Evolutionary conservation across 345 rosid genomes (phyloP).

Genomic region (Brassica rapa): DNA sequence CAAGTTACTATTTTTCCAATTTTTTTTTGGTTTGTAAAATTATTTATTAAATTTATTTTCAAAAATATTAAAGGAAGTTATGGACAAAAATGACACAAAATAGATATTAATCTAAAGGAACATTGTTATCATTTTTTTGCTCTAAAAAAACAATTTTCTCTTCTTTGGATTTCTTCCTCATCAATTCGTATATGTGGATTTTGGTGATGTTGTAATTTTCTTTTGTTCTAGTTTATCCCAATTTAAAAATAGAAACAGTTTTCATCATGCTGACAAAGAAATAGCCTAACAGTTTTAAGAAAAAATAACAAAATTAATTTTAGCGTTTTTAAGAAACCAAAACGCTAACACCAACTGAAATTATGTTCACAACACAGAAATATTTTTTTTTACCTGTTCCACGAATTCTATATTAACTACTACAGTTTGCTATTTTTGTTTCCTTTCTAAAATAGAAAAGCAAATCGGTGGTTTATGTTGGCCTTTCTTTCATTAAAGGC

Average conservation of each 20-base stretch:
- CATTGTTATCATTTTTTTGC: too few relatives aligned
- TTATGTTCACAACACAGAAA: not conserved
- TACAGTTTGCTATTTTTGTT: not conserved
- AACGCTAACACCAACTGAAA: not conserved
- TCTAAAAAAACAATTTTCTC: too few relatives aligned
- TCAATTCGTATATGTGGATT: not conserved
- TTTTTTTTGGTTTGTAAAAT: too few relatives aligned
- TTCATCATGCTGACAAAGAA: not conserved
- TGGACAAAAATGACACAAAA: too few relatives aligned
- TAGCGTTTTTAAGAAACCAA: not conserved
- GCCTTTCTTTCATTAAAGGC: conserved; percentile 7
- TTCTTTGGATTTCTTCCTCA: not conserved
- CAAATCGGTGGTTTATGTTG: not conserved
- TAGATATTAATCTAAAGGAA: too few relatives aligned
- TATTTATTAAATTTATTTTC: too few relatives aligned
- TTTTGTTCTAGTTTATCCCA: not conserved
- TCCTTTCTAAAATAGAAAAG: not conserved
- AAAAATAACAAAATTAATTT: not conserved
- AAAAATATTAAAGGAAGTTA: too few relatives aligned
- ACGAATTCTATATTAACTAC: not conserved
- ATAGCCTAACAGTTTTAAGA: not conserved
- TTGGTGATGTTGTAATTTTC: not conserved
- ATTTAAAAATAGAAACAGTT: not conserved
- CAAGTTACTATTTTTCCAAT: too few relatives aligned
- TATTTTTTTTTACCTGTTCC: not conserved